Evolutionary conservation across 2,329 filamentous ascomycete genomes (phyloP), one percentile per base, ranked within the genome.

Genomic region (Cladophialophora psammophila): DNA sequence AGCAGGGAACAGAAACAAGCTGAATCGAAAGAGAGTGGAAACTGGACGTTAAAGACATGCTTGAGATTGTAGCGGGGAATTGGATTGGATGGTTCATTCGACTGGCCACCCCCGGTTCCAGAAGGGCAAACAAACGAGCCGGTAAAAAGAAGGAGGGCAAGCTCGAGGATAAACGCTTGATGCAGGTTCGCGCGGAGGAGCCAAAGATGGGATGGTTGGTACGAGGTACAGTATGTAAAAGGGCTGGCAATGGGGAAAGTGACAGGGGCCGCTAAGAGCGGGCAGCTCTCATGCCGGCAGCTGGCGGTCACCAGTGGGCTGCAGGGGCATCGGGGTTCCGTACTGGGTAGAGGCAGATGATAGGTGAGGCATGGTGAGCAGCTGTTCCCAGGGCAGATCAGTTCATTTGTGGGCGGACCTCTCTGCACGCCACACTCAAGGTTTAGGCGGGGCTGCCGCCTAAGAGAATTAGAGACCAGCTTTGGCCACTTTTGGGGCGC

Each of bases 21-120:
- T 36, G 40, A 36, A 60, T 35, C 5, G 40, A 20, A 35, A 48
- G n/a, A 20, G 54, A 59, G 18, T 45, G 48, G 55, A 42, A 54
- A 26, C 18, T 42, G 63, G 18, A 55, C 34, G 10, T 35, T 35
- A 59, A 62, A 20, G 57, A 57, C 59, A 61, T 54, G 59, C 59
- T 61, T 61, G 45, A 45, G 18, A 38, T 32, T 26, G 32, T 18
- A 50, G 35, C 31, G 36, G 53, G 53, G 53, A 40, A 32, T 34
- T n/a, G 35, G 38, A 42, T 20, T n/a, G 55, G 42, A 18, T 18
- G 48, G 18, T 26, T 31, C 26, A 26, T 50, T 50, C 45, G 26
- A 54, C 34, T 13, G 53, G 53, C 15, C 4, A 55, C 15, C n/a
- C 31, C 34, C 34, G 53, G 32, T 45, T 52, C 58, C 59, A 61